These are phyloP conservation scores for Lasiodiplodia hormozganensis DNA, from an alignment of 2,329 filamentous ascomycete genomes.

Conservation along the genomic window DNA sequence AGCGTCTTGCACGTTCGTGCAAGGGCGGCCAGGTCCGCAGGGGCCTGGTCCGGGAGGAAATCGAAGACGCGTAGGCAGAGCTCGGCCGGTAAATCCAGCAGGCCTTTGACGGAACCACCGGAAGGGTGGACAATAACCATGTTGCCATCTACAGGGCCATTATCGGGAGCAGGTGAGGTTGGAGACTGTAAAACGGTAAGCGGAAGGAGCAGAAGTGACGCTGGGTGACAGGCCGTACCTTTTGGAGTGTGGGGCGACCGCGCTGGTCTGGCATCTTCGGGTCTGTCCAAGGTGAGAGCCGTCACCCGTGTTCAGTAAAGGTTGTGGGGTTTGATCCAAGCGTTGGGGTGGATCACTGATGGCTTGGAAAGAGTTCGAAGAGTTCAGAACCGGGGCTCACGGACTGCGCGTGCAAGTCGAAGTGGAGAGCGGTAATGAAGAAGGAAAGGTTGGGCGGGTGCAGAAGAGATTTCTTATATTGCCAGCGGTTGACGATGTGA, in stretches of 20 bases:
- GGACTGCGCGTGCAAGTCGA: too few relatives aligned
- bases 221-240: too few relatives aligned
- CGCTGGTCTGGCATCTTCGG: too few relatives aligned
- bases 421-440: not conserved
- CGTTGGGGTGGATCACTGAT: not conserved
- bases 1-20: not conserved
- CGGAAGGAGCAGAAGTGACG: too few relatives aligned
- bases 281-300: too few relatives aligned
- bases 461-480: not conserved
- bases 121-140: not conserved
- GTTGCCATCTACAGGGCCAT: not conserved
- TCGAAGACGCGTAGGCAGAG: not conserved
- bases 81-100: not conserved
- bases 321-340: not conserved
- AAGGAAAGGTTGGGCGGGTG: not conserved
- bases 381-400: too few relatives aligned
- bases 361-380: too few relatives aligned
- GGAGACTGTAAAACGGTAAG: not conserved
- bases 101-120: not conserved
- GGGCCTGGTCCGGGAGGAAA: not conserved
- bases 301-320: too few relatives aligned
- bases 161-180: not conserved
- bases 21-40: not conserved
- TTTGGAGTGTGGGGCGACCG: too few relatives aligned
- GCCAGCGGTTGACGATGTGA: too few relatives aligned